These are phyloP conservation scores for Plenodomus tracheiphilus DNA, from an alignment of 2,329 filamentous ascomycete genomes.

Conservation along the genomic window DNA sequence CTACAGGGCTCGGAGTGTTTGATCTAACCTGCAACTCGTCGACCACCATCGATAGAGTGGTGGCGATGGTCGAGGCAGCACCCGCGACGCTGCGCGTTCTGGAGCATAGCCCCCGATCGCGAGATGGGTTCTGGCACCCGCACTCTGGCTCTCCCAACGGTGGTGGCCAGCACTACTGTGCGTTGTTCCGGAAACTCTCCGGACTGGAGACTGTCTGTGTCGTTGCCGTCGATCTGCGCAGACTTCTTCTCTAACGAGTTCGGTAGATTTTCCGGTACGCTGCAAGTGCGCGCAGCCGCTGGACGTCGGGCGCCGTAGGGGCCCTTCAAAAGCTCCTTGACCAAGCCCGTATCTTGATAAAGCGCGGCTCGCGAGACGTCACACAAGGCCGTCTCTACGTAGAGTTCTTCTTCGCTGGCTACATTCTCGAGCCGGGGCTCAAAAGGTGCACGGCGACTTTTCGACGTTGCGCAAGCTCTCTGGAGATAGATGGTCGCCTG, in stretches of 20 bases:
- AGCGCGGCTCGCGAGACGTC: slow-evolving; percentile 39
- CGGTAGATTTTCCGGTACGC: slow-evolving; percentile 51
- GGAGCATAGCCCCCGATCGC: slow-evolving; percentile 57
- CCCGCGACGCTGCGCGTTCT: slow-evolving; percentile 53
- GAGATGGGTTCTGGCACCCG: slow-evolving; percentile 57
- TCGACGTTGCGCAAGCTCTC: slow-evolving; percentile 48
- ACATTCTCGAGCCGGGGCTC: slow-evolving; percentile 54
- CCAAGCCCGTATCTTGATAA: slow-evolving; percentile 48
- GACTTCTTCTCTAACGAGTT: slow-evolving; percentile 51
- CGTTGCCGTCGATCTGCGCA: slow-evolving; percentile 53
- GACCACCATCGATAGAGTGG: slow-evolving; percentile 57
- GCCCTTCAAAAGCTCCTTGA: slow-evolving; percentile 46
- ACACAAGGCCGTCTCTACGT: slow-evolving; percentile 48
- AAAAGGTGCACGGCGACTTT: slow-evolving; percentile 55
- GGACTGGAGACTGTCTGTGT: slow-evolving; percentile 55
- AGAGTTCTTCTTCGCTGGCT: slow-evolving; percentile 56
- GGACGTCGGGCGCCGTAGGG: slow-evolving; percentile 39
- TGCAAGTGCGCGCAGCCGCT: slow-evolving; percentile 52
- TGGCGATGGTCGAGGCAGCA: slow-evolving; percentile 56
- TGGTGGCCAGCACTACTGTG: slow-evolving; percentile 54
- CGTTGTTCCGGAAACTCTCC: slow-evolving; percentile 51
- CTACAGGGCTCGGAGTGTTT: slow-evolving; percentile 55
- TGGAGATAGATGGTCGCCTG: slow-evolving; percentile 48
- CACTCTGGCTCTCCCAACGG: slow-evolving; percentile 50
- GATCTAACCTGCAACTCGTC: slow-evolving; percentile 59